Percentiles rank a stretch among this genome's conserved stretches.
Conservation (phyloP, 108 stramenopile genomes). For the Skeletonema tropicum region DNA sequence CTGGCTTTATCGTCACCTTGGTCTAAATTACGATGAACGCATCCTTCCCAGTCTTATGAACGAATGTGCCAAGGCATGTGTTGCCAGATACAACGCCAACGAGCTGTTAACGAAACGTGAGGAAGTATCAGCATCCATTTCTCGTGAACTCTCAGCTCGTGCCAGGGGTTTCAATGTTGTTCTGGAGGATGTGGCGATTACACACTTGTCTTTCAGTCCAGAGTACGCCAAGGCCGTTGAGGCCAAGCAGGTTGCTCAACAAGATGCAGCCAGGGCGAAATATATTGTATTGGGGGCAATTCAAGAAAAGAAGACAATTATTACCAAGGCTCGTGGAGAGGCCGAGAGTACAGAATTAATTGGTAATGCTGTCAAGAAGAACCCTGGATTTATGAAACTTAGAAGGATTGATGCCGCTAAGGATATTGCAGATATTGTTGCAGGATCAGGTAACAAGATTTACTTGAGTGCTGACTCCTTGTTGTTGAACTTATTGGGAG, state of each 20-base stretch:
- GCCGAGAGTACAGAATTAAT: constrained; percentile 97
- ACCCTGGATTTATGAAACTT: constrained; percentile 99
- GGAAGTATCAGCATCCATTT: constrained; percentile 85
- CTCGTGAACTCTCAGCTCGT: constrained; percentile 78
- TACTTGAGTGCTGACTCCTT: constrained; percentile 97
- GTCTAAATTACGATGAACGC: constrained; percentile 97
- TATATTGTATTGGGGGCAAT: constrained; percentile 97
- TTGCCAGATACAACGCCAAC: constrained; percentile 98
- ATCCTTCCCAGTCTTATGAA: constrained; percentile 99
- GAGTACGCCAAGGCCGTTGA: constrained; percentile 99
- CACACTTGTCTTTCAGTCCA: constrained; percentile 96
- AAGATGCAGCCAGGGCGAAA: constrained; percentile 98
- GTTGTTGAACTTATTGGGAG: constrained; percentile 93
- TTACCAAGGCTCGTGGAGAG: constrained; percentile 98
- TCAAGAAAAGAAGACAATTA: constrained; percentile 98
- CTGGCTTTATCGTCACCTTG: constrained; percentile 94
- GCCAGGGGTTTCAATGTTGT: constrained; percentile 86
- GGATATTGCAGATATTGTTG: constrained; percentile 96
- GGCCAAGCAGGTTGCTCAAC: constrained; percentile 99
- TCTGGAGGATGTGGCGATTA: constrained; percentile 99
- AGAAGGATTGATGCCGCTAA: constrained; percentile 98
- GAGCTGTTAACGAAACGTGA: constrained; percentile 99
- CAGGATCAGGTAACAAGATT: constrained; percentile 91
- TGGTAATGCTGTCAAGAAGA: constrained; percentile 98
- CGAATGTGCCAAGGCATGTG: constrained; percentile 99